phyloP scores from a whole-genome alignment of 371 early-diverging fungal species.

The Dinochytrium kinnereticum region DNA sequence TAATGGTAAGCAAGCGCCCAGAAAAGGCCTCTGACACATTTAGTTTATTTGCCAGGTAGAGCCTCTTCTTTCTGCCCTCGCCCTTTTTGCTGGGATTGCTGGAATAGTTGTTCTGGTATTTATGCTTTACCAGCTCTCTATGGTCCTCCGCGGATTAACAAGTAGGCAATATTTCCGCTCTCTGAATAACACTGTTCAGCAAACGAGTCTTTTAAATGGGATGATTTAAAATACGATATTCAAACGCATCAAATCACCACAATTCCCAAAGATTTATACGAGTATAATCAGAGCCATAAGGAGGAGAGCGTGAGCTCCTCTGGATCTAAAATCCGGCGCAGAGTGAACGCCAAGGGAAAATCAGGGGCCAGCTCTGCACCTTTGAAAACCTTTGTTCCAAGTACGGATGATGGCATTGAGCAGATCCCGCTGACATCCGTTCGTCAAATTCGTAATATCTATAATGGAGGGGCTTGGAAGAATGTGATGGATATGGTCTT shows the following conservation, averaged over 20 bases:
- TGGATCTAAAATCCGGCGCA: neutral
- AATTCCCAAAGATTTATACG: conserved; percentile 29
- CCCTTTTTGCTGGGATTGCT: conserved; percentile 45
- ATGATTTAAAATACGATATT: conserved; percentile 48
- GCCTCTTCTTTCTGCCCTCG: conserved; percentile 39
- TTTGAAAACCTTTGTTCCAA: conserved; percentile 13
- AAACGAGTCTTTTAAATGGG: conserved; percentile 59
- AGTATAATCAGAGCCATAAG: conserved; percentile 40
- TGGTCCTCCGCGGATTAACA: conserved; percentile 47
- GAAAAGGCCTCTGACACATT: neutral
- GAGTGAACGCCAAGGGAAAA: conserved; percentile 8
- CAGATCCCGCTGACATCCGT: conserved; percentile 24
- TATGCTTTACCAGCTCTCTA: conserved; percentile 42
- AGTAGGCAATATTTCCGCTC: conserved; percentile 29
- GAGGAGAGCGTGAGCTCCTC: conserved; percentile 6
- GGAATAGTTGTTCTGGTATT: conserved; percentile 48
- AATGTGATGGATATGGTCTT: conserved; percentile 46
- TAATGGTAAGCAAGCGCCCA: conserved; percentile 13
- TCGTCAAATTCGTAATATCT: conserved; percentile 43
- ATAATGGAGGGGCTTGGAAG: conserved; percentile 34
- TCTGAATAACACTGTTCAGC: conserved; percentile 31
- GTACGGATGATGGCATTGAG: conserved; percentile 2
- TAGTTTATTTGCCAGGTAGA: conserved; percentile 41
- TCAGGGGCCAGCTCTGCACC: too few relatives aligned
- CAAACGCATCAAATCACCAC: conserved; percentile 26